Percentiles rank a stretch among this genome's conserved stretches.
These are phyloP conservation scores for Arthrobotrys entomopaga DNA, from an alignment of 2,329 filamentous ascomycete genomes.

Conservation along the genomic window DNA sequence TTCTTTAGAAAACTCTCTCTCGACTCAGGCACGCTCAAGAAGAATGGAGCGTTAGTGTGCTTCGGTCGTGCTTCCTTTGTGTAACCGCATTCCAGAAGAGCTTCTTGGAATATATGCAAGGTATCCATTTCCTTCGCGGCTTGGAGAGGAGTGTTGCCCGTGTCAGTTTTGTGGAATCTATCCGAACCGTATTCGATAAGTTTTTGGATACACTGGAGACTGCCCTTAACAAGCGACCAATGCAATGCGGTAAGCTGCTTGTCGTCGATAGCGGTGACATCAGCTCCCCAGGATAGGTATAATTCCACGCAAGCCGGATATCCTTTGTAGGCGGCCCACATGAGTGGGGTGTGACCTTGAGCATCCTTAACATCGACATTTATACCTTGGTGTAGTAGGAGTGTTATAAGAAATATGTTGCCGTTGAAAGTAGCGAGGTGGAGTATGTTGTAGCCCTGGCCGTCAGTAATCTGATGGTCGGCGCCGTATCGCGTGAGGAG, in stretches of 20 bases:
- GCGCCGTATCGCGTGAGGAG: conserved; percentile 90
- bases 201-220: conserved; percentile 87
- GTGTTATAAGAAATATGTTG: conserved; percentile 86
- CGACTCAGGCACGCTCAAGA: conserved; percentile 50
- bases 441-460: conserved; percentile 96
- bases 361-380: conserved; percentile 89
- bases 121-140: conserved; percentile 94
- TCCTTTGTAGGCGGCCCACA: conserved; percentile 99
- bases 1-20: conserved; percentile 73
- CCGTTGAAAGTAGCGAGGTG: conserved; percentile 98
- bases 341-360: conserved; percentile 90
- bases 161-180: conserved; percentile 85
- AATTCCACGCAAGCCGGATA: conserved; percentile 91
- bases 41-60: conserved; percentile 61
- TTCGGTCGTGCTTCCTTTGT: conserved; percentile 79
- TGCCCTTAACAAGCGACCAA: conserved; percentile 96
- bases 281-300: conserved; percentile 93
- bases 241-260: conserved; percentile 94
- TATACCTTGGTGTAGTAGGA: conserved; percentile 93
- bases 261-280: conserved; percentile 88
- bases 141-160: conserved; percentile 87
- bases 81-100: conserved; percentile 84
- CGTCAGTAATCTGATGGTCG: conserved; percentile 89
- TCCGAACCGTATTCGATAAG: conserved; percentile 95
- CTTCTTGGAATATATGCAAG: conserved; percentile 79